Base-by-base conservation (phyloP, 2,329 filamentous ascomycete species). In the Zasmidium cellare region DNA sequence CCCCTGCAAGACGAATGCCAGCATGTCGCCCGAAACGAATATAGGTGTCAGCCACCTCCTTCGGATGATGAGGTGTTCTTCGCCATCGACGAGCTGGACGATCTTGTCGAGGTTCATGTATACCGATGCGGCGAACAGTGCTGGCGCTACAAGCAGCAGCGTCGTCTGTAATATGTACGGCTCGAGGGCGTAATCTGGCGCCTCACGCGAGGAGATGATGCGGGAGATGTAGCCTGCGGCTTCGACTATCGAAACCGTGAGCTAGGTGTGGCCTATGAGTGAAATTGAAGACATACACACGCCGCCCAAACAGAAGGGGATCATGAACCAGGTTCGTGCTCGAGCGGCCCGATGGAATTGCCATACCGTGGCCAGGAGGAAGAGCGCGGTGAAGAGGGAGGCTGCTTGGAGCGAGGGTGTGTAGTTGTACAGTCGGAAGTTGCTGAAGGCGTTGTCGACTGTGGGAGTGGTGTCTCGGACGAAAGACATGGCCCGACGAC, bases 111-210 rank as follows among this genome's bases (percentile, higher is more conserved):
- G 16, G 3, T 14, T n/a, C 35, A 41, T 41, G 35, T 41, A 41
- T 41, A 41, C 16, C 7, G 35, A 41, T 9, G 35, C 35, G 7
- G 35, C 35, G 7, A 41, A 41, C 6, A 41, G 35, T 3, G 35
- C 35, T 41, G 35, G 35, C n/a, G 35, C 35, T 41, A 41, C 35
- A 3, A 41, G 35, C 12, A 41, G 35, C 3, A n/a, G 3, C 6
- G 16, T 41, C 3, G 7, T 41, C 16, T 41, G 35, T 5, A 41
- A 18, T 6, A 41, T 18, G 35, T 41, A 41, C n/a, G 35, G 35
- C 7, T 5, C 35, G 6, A 78, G 72, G 1, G 76, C 76, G 56
- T 75, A 63, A 14, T 58, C 71, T 1, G 76, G 76, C n/a, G 73
- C 71, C 48, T 81, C 68, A 0, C 61, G 52, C 0, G 74, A 70